These are phyloP conservation scores for Termitomyces eurrhizus DNA, from an alignment of 768 basidiomycete species.

Conservation along the genomic window DNA sequence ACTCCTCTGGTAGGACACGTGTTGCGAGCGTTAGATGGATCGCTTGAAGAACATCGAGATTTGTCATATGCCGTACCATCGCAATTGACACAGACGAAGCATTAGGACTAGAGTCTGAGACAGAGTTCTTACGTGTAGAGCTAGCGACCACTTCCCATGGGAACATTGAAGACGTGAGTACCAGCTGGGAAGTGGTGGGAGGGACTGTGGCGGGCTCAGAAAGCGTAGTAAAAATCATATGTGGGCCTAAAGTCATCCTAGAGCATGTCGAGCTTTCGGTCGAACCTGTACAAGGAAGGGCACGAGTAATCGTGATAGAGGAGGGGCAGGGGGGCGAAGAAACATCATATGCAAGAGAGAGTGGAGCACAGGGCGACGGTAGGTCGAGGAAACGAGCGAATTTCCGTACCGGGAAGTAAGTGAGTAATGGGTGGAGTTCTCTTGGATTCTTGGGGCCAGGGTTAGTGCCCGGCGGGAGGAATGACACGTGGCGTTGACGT, in stretches of 20 bases:
- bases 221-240: constrained; percentile 3
- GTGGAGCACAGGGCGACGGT: neutral
- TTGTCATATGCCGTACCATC: constrained; percentile 33
- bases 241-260: neutral
- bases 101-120: neutral
- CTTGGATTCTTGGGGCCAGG: constrained; percentile 7
- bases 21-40: constrained; percentile 51
- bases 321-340: constrained; percentile 6
- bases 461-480: constrained; percentile 10
- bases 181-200: neutral
- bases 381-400: constrained; percentile 7
- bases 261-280: neutral
- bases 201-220: constrained; percentile 12
- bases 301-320: constrained; percentile 4
- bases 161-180: constrained; percentile 9
- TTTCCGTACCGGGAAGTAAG: constrained; percentile 4
- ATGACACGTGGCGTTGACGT: constrained; percentile 10
- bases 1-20: constrained; percentile 61
- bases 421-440: constrained; percentile 9
- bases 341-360: constrained; percentile 12
- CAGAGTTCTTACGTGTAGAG: neutral
- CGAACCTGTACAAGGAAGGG: neutral
- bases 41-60: constrained; percentile 59
- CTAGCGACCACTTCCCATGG: constrained; percentile 13
- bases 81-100: constrained; percentile 3